Conservation (phyloP, 2,329 filamentous ascomycete species). For the Lecanosticta acicola region DNA sequence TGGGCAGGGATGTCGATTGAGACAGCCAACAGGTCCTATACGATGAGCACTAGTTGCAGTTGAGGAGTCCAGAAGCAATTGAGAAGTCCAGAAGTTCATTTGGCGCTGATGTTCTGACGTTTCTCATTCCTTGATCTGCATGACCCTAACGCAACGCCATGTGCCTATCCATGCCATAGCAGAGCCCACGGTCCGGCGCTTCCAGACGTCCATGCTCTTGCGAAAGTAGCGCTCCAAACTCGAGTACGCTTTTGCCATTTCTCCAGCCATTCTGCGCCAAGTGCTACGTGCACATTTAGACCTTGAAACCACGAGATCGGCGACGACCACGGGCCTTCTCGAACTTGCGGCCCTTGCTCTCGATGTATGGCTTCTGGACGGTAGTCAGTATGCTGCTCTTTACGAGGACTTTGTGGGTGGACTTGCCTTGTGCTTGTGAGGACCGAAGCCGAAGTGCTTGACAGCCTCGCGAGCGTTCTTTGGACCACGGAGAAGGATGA, state of each 20-base stretch:
- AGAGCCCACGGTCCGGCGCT: conserved; percentile 5
- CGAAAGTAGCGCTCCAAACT: conserved; percentile 6
- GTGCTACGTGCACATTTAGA: conserved; percentile 55
- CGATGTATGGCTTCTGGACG: conserved; percentile 82
- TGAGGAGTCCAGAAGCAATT: too few relatives aligned
- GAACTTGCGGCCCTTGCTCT: conserved; percentile 99
- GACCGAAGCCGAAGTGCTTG: conserved; percentile 99
- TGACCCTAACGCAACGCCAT: conserved; percentile 12
- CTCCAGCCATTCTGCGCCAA: conserved; percentile 11
- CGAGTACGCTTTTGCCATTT: conserved; percentile 14
- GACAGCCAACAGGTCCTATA: too few relatives aligned
- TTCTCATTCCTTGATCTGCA: conserved; percentile 21
- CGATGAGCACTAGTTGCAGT: too few relatives aligned
- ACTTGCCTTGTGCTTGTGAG: conserved; percentile 91
- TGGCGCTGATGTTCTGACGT: conserved; percentile 12
- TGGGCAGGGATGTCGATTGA: too few relatives aligned
- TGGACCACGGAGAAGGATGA: conserved; percentile 90
- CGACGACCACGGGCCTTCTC: conserved; percentile 98
- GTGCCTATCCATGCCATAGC: conserved; percentile 10
- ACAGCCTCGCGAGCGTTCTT: conserved; percentile 97
- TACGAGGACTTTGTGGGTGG: neutral
- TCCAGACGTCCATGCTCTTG: conserved; percentile 13
- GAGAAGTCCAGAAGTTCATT: neutral
- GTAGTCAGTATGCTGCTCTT: conserved; percentile 13
- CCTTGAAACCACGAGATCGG: conserved; percentile 99